phyloP scores from a whole-genome alignment of 2,329 filamentous ascomycete species.

The Penicillium sp. region DNA sequence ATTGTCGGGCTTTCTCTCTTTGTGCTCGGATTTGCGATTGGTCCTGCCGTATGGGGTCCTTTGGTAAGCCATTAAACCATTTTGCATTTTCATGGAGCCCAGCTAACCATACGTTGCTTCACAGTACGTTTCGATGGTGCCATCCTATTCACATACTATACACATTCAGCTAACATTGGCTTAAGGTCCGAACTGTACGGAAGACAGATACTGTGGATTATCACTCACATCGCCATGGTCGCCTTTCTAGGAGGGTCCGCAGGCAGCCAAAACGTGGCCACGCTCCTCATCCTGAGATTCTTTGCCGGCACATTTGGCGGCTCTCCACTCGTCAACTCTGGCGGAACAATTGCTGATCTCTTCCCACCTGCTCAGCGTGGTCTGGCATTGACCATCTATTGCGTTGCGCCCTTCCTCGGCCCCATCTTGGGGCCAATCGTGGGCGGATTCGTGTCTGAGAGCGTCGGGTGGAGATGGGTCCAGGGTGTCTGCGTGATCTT shows the following conservation, averaged over 20 bases:
- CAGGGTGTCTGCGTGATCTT: slow-evolving; percentile 53
- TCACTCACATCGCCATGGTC: background rate
- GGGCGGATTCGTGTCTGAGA: slow-evolving; percentile 54
- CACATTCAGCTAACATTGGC: background rate
- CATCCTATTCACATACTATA: background rate
- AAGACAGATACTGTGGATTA: background rate
- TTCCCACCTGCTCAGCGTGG: slow-evolving; percentile 45
- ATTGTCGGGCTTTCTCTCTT: slow-evolving; percentile 34
- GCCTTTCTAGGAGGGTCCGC: background rate
- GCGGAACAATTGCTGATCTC: slow-evolving; percentile 51
- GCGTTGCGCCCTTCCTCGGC: slow-evolving; percentile 56
- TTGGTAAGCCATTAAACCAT: slow-evolving; percentile 34
- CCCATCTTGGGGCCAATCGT: slow-evolving; percentile 54
- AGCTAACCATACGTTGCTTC: background rate
- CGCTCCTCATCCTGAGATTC: slow-evolving; percentile 50
- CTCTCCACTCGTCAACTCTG: slow-evolving; percentile 51
- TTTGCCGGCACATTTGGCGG: slow-evolving; percentile 52
- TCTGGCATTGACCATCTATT: slow-evolving; percentile 48
- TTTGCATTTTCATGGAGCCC: background rate
- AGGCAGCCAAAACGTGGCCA: background rate
- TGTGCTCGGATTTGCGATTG: slow-evolving; percentile 35
- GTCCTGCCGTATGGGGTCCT: slow-evolving; percentile 32
- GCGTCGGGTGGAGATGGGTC: slow-evolving; percentile 58
- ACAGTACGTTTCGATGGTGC: background rate
- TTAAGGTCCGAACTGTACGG: background rate